Base-by-base conservation (phyloP, 805 yeast genomes). In the Metschnikowia vanudenii region DNA sequence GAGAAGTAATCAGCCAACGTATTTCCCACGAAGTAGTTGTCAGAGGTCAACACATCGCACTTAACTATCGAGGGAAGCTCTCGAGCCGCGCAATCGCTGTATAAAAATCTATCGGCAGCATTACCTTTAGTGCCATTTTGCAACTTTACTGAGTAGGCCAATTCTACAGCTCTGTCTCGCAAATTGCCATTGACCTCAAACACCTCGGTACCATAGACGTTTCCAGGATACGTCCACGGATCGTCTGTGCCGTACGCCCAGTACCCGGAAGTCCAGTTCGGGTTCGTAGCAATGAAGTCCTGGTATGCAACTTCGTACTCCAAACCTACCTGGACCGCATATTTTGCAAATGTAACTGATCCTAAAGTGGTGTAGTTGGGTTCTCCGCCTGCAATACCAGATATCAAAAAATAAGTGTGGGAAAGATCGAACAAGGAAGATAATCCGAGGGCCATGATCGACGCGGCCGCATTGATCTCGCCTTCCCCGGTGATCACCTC, bases 401-500 rank as follows among this genome's bases (percentile, higher is more conserved):
- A 82, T 50, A 80, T 67, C 53, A 82, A 53, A 69, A 79, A 82
- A 68, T 80, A 82, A 35, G 87, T 80, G 55, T 76, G 73, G 32
- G 79, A 60, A 42, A 82, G 70, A 58, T 82, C 84, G 51, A 82
- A 81, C 46, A 69, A 56, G 33, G 84, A 80, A 47, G 71, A 69
- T 59, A 80, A 67, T 10, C 76, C 60, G 52, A 82, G 63, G 7
- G 87, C 82, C 35, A 77, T 72, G 48, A 81, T 58, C 17, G 84
- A 69, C 24, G 81, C 52, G 13, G 87, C 86, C 31, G 87, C 87
- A 56, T 82, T 82, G 54, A 80, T 74, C 60, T 82, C 86, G 51
- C 82, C 82, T 65, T 81, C 86, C 44, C 88, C 88, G n/a, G 84
- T 78, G 37, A 84, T 79, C 44, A 81, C 58, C 57, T 80, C 81